phyloP scores from a whole-genome alignment of 257 asterid genomes.

The Solanum rostratum region DNA sequence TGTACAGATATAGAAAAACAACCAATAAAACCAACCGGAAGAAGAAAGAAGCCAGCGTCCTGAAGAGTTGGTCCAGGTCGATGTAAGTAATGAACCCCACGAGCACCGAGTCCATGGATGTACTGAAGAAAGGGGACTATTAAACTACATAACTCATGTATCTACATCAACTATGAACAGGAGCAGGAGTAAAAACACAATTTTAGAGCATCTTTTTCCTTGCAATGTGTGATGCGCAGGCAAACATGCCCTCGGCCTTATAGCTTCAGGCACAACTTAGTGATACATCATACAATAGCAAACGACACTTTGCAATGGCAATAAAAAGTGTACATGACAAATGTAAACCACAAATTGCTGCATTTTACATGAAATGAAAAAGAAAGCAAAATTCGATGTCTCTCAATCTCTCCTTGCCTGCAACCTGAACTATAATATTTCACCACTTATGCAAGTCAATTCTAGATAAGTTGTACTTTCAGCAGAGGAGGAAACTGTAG shows the following conservation, averaged over 20 bases:
- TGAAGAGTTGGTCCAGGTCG: slow-evolving; percentile 65
- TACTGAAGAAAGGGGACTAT: slow-evolving; percentile 22
- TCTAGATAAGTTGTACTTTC: neutral
- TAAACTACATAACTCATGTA: neutral
- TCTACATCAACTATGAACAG: neutral
- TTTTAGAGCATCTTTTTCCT: neutral
- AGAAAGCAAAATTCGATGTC: neutral
- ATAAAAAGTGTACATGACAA: neutral
- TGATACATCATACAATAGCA: neutral
- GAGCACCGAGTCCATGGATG: slow-evolving; percentile 70
- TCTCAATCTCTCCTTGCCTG: neutral
- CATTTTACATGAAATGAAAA: neutral
- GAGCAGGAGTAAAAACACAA: neutral
- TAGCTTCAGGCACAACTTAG: neutral
- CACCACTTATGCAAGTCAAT: neutral
- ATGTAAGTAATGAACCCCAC: slow-evolving; percentile 68
- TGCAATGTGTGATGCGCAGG: neutral
- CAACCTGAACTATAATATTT: neutral
- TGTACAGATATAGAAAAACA: neutral
- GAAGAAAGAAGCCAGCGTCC: slow-evolving; percentile 63
- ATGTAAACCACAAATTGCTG: neutral
- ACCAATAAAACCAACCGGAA: slow-evolving; percentile 45
- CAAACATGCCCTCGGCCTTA: neutral
- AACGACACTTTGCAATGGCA: neutral
- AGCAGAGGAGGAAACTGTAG: neutral